phyloP scores from a whole-genome alignment of 2,329 filamentous ascomycete genomes.

The Sphaceloma murrayae region DNA sequence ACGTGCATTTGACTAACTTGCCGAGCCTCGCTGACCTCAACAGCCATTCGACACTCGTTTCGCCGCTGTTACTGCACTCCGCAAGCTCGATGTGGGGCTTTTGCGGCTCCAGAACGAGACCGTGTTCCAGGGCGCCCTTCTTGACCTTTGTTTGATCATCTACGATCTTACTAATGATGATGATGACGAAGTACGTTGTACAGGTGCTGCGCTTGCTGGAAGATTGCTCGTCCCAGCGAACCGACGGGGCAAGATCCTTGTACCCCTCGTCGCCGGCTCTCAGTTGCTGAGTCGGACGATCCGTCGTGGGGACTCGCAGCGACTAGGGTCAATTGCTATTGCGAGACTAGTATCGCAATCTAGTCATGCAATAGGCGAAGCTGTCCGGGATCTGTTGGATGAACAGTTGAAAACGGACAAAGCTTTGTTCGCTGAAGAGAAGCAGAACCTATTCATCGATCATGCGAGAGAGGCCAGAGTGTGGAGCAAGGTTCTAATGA shows the following conservation, averaged over 20 bases:
- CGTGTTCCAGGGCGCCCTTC: conserved; percentile 24
- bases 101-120: background rate
- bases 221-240: conserved; percentile 35
- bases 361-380: conserved; percentile 20
- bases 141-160: conserved; percentile 54
- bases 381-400: conserved; percentile 24
- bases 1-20: background rate
- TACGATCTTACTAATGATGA: conserved; percentile 80
- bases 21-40: background rate
- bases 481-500: conserved; percentile 52
- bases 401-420: conserved; percentile 43
- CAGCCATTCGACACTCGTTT: conserved; percentile 24
- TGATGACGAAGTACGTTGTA: conserved; percentile 74
- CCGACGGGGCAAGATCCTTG: conserved; percentile 26
- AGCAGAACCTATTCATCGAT: conserved; percentile 90
- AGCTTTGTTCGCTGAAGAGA: conserved; percentile 75
- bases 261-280: conserved; percentile 42
- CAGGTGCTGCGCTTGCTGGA: conserved; percentile 46
- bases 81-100: conserved; percentile 17
- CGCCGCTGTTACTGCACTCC: conserved; percentile 24
- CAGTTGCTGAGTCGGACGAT: conserved; percentile 30
- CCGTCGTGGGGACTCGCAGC: conserved; percentile 5
- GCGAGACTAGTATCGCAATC: conserved; percentile 8
- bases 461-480: conserved; percentile 60
- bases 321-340: conserved; percentile 7